phyloP scores from a whole-genome alignment of 179 eudicot species.

The Carnegiea gigantea region DNA sequence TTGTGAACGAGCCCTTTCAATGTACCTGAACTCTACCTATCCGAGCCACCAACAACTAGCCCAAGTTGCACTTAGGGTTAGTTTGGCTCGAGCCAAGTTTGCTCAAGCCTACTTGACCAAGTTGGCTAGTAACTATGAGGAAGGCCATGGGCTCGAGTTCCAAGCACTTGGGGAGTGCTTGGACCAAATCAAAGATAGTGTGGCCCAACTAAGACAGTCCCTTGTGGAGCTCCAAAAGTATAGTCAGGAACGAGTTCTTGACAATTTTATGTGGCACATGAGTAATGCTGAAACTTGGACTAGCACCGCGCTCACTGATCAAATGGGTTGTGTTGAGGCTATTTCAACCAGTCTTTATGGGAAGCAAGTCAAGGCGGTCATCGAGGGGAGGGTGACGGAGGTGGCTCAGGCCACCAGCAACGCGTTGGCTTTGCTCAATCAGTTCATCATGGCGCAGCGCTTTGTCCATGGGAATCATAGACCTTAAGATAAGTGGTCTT shows the following conservation, averaged over 20 bases:
- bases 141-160: conserved; percentile 29
- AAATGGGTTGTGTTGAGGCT: conserved; percentile 47
- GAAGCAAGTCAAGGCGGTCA: conserved; percentile 38
- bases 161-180: conserved; percentile 48
- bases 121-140: conserved; percentile 35
- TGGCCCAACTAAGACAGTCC: conserved; percentile 48
- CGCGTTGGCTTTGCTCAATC: conserved; percentile 59
- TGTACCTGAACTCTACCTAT: conserved; percentile 24
- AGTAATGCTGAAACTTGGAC: conserved; percentile 63
- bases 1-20: conserved; percentile 33
- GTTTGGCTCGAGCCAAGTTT: conserved; percentile 41
- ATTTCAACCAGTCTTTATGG: conserved; percentile 37
- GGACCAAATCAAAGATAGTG: conserved; percentile 52
- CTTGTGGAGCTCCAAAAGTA: conserved; percentile 43
- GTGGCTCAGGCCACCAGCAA: conserved; percentile 59
- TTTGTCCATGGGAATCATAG: conserved; percentile 29
- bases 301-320: conserved; percentile 57
- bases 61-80: conserved; percentile 47
- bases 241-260: conserved; percentile 27
- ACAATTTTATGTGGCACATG: conserved; percentile 50
- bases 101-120: conserved; percentile 45
- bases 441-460: conserved; percentile 48
- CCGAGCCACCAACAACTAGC: conserved; percentile 49
- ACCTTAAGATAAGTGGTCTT: conserved; percentile 24
- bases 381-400: conserved; percentile 51